Conservation (phyloP, 352 stramenopile genomes). For the Globisporangium megalacanthum region DNA sequence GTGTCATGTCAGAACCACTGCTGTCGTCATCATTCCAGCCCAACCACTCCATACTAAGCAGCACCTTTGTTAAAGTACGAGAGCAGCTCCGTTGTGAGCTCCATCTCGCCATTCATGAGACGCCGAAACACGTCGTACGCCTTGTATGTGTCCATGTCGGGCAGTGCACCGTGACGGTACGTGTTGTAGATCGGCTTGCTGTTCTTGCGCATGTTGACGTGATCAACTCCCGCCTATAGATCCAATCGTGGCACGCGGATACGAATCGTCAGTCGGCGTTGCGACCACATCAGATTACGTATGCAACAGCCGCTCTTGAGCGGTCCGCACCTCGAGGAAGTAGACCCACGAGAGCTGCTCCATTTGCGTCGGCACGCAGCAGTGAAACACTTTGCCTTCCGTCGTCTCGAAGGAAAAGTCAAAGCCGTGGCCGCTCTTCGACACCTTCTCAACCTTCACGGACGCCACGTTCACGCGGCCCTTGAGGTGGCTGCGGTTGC, state of each 20-base stretch:
- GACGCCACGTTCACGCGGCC: constrained; percentile 74
- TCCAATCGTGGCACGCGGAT: neutral
- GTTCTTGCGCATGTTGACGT: constrained; percentile 77
- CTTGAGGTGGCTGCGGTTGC: constrained; percentile 82
- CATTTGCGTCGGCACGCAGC: constrained; percentile 70
- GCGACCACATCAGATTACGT: too few relatives aligned
- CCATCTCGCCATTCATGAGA: constrained; percentile 50
- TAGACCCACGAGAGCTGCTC: constrained; percentile 84
- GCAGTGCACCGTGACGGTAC: constrained; percentile 60
- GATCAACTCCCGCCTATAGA: constrained; percentile 58
- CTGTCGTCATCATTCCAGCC: too few relatives aligned
- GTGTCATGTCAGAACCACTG: too few relatives aligned
- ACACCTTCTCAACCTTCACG: constrained; percentile 72
- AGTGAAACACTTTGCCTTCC: constrained; percentile 83
- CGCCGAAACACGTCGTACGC: constrained; percentile 75
- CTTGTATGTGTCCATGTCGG: constrained; percentile 72
- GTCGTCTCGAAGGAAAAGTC: constrained; percentile 84
- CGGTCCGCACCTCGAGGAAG: constrained; percentile 60
- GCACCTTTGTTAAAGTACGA: constrained; percentile 85
- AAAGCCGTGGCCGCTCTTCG: constrained; percentile 74
- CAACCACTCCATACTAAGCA: neutral
- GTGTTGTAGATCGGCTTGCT: constrained; percentile 80
- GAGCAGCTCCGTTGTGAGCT: constrained; percentile 54
- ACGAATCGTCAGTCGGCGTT: neutral
- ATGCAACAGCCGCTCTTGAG: too few relatives aligned